phyloP scores from a whole-genome alignment of 805 yeast species.

The Candida vaughaniae region DNA sequence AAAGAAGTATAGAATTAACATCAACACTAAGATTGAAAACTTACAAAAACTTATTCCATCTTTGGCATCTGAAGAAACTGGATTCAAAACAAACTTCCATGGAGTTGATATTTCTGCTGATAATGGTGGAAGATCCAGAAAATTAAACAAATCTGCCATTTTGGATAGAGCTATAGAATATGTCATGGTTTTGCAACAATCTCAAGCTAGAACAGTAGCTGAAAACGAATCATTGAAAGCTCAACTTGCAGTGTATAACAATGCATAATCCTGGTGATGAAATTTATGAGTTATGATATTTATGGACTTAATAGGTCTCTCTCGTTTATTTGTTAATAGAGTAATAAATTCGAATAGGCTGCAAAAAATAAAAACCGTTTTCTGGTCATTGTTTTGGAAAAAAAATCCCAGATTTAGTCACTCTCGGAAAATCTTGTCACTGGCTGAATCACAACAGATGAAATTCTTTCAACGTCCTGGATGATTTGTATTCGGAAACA shows the following conservation, averaged over 20 bases:
- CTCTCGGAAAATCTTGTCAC: too few species aligned
- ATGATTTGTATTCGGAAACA: too few species aligned
- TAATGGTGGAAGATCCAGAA: slow-evolving; percentile 12
- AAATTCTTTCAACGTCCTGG: too few species aligned
- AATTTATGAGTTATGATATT: too few species aligned
- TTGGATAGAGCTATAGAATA: slow-evolving; percentile 68
- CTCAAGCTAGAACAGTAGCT: slow-evolving; percentile 27
- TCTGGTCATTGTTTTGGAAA: too few species aligned
- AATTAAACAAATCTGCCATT: slow-evolving; percentile 64
- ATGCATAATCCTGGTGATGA: too few species aligned
- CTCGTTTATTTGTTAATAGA: too few species aligned
- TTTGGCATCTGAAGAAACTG: slow-evolving; percentile 61
- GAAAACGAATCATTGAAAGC: slow-evolving; percentile 10
- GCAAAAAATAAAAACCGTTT: too few species aligned
- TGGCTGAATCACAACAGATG: too few species aligned
- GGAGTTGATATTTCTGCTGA: neutral
- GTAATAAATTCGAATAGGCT: too few species aligned
- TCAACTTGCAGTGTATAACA: slow-evolving; percentile 4
- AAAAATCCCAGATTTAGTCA: too few species aligned
- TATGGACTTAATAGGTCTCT: too few species aligned
- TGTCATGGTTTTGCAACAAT: slow-evolving; percentile 51
- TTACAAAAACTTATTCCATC: slow-evolving; percentile 67
- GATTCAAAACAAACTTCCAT: slow-evolving; percentile 46
- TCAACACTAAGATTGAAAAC: slow-evolving; percentile 69
- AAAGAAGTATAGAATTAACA: slow-evolving; percentile 67